A percentile compares a stretch with the other conserved stretches of the same genome.
Evolutionary conservation across 1,284 basidiomycete genomes (phyloP).

Genomic region (Tilletiaria anomala): DNA sequence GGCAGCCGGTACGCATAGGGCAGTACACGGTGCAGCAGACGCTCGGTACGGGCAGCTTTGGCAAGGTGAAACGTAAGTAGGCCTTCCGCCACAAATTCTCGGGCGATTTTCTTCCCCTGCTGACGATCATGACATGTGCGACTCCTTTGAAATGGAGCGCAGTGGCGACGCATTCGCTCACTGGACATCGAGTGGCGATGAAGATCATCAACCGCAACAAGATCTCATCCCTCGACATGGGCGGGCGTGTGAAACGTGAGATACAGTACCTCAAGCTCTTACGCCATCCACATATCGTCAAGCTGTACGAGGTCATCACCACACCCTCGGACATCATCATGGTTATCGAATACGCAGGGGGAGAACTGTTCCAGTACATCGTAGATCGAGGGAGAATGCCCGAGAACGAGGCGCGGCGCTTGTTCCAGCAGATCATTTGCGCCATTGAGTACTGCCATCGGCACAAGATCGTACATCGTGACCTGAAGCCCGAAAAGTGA

Average conservation of each 20-base stretch:
- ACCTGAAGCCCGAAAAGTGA: slow-evolving; percentile 36
- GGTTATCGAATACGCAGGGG: slow-evolving; percentile 39
- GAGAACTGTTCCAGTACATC: slow-evolving; percentile 39
- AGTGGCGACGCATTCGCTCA: slow-evolving; percentile 89
- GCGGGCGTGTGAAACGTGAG: slow-evolving; percentile 66
- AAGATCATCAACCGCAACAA: slow-evolving; percentile 92
- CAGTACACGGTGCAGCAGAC: slow-evolving; percentile 41
- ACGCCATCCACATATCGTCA: slow-evolving; percentile 39
- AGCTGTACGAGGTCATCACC: slow-evolving; percentile 39
- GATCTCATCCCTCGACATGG: slow-evolving; percentile 65
- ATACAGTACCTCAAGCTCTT: slow-evolving; percentile 38
- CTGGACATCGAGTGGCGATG: slow-evolving; percentile 90
- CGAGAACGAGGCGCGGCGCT: slow-evolving; percentile 32
- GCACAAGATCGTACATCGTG: slow-evolving; percentile 37
- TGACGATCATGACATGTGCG: too few relatives aligned
- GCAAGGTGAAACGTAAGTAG: slow-evolving; percentile 85
- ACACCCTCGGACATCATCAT: slow-evolving; percentile 38
- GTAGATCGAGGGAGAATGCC: slow-evolving; percentile 35
- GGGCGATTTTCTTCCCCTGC: neutral
- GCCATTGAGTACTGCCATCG: slow-evolving; percentile 37
- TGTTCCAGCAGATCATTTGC: slow-evolving; percentile 39
- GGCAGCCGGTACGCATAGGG: slow-evolving; percentile 29
- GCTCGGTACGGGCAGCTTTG: slow-evolving; percentile 66
- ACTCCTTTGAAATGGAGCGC: too few relatives aligned
- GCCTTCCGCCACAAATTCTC: too few relatives aligned